Conservation (phyloP, 2,329 filamentous ascomycete species). For the Colletotrichum eremochloae region DNA sequence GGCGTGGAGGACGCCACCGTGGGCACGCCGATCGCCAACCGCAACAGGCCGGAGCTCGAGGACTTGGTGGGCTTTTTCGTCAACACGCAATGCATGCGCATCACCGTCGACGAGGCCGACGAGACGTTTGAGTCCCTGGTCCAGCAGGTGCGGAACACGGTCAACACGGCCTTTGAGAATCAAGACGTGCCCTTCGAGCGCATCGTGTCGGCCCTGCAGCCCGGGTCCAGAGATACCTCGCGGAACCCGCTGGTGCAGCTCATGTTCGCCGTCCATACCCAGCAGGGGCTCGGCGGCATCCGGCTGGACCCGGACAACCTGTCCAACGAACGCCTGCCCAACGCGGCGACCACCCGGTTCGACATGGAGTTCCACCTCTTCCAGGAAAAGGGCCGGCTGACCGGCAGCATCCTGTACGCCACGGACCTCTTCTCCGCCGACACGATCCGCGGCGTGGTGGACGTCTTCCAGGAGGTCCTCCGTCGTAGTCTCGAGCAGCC, state of each 20-base stretch:
- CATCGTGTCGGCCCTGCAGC: constrained; percentile 5
- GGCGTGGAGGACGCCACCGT: not conserved
- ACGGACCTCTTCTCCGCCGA: not conserved
- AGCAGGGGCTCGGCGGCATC: not conserved
- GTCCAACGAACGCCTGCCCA: not conserved
- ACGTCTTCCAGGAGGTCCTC: constrained; percentile 1
- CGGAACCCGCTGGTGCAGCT: constrained; percentile 20
- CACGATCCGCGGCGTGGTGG: not conserved
- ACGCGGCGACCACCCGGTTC: not conserved
- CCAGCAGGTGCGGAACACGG: constrained; percentile 1
- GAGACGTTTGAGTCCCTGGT: constrained; percentile 17
- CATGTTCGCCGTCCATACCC: constrained; percentile 15
- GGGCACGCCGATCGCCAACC: constrained; percentile 8
- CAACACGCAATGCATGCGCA: constrained; percentile 24
- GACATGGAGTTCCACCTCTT: constrained; percentile 14
- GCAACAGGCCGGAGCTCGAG: constrained; percentile 10
- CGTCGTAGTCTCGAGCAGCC: constrained; percentile 1
- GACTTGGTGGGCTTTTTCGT: constrained; percentile 19
- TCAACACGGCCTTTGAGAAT: constrained; percentile 7
- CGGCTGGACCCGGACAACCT: constrained; percentile 1
- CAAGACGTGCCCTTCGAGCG: constrained; percentile 20
- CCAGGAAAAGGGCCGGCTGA: not conserved
- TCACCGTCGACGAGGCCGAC: not conserved
- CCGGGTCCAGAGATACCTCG: constrained; percentile 7
- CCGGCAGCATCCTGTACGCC: not conserved